Evolutionary conservation across 225 moss, liverwort and hornwort species (phyloP).

Genomic region (Physcomitrellopsis africana): DNA sequence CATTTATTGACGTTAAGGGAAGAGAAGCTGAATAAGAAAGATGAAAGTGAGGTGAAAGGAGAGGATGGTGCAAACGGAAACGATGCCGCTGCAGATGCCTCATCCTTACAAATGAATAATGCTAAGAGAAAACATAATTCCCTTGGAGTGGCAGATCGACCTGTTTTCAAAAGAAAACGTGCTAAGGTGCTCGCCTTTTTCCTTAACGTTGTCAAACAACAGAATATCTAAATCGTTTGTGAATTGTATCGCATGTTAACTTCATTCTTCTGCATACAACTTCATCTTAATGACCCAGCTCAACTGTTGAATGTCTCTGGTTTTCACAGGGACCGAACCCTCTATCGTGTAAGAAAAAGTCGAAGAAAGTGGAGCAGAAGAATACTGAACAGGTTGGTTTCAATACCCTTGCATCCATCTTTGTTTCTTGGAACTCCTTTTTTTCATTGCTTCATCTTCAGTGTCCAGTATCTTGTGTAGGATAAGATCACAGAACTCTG

Average conservation of each 20-base stretch:
- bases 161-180: slow-evolving; percentile 60
- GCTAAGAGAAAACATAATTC: slow-evolving; percentile 4
- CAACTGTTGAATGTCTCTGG: slow-evolving; percentile 15
- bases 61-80: slow-evolving; percentile 15
- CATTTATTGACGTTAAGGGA: slow-evolving; percentile 56
- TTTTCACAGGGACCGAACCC: slow-evolving; percentile 63
- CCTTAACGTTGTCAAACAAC: background rate
- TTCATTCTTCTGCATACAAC: background rate
- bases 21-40: slow-evolving; percentile 37
- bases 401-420: background rate
- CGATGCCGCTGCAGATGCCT: slow-evolving; percentile 23
- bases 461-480: background rate
- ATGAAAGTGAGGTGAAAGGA: slow-evolving; percentile 24
- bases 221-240: background rate
- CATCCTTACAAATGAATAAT: slow-evolving; percentile 13
- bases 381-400: slow-evolving; percentile 39
- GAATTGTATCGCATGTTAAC: background rate
- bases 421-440: background rate
- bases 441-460: slow-evolving; percentile 5
- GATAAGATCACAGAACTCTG: background rate
- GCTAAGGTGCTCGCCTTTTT: slow-evolving; percentile 41
- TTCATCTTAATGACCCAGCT: background rate
- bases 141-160: slow-evolving; percentile 48
- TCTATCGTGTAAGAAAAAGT: slow-evolving; percentile 58
- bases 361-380: slow-evolving; percentile 27